Percentiles rank a stretch among this genome's conserved stretches.
Evolutionary conservation across 345 rosid species (phyloP).

Genomic region (Laguncularia racemosa): DNA sequence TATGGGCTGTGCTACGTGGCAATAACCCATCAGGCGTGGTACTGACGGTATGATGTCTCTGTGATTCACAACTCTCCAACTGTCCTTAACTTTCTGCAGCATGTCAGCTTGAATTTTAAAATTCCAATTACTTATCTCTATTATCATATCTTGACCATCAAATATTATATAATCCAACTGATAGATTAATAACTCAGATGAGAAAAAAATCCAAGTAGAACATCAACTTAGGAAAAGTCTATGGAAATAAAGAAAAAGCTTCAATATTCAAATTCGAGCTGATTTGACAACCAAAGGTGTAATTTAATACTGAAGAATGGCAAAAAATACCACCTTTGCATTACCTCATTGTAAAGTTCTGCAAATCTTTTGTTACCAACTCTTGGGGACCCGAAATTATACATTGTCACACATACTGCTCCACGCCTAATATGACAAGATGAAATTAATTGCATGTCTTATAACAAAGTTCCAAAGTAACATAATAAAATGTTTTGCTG

Average conservation of each 20-base stretch:
- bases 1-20: conserved; percentile 91
- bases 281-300: too few species aligned
- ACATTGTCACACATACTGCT: conserved; percentile 73
- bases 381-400: conserved; percentile 96
- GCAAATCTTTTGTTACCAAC: conserved; percentile 91
- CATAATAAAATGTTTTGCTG: neutral
- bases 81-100: conserved; percentile 79
- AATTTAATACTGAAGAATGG: neutral
- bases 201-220: too few species aligned
- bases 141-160: too few species aligned
- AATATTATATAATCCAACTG: too few species aligned
- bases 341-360: conserved; percentile 80
- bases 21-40: conserved; percentile 94
- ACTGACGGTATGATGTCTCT: conserved; percentile 98
- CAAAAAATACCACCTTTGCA: neutral
- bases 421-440: conserved; percentile 39
- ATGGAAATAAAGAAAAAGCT: too few species aligned
- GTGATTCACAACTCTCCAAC: conserved; percentile 94
- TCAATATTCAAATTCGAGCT: too few species aligned
- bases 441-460: conserved; percentile 3
- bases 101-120: neutral
- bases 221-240: too few species aligned
- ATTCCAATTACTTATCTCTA: too few species aligned
- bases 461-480: neutral
- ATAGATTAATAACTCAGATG: too few species aligned